Base-by-base conservation (phyloP, 164 flowering plant species). In the Paratinospora sagittata region DNA sequence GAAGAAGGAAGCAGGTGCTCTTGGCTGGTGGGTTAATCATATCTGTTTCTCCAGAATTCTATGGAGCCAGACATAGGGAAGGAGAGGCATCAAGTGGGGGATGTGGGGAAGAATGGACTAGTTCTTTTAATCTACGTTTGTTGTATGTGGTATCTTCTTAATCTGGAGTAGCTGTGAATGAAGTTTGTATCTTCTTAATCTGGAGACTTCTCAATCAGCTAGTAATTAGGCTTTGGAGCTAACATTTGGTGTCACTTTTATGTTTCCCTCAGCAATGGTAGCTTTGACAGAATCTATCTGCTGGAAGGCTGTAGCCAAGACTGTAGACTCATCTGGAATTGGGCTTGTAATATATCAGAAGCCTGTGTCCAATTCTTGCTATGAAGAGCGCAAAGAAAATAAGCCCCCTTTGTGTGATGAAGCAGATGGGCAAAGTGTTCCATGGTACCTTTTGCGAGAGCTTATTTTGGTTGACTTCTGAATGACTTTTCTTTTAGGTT, bases 281-380 rank as follows among this genome's bases (percentile, higher is more conserved):
- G 75, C 83, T 73, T 60, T 95, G 76, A 92, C 97, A 64, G 82
- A 84, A 72, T 79, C 97, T 30, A 84, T 95, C 65, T 95, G 99
- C 86, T 95, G 97, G 99, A 84, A 85, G 66, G 78, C 66, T 65
- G 88, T 90, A 62, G 82, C 82, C 16, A 95, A 86, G 81, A 78
- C 84, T 27, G 72, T 77, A 33, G 87, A 84, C 37, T 74, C 85
- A 68, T 55, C 76, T 60, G 86, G 92, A 57, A 80, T 95, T 67
- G 97, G 97, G 17, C 81, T 91, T 72, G 97, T 91, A n/a, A 85
- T 95, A 77, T 95, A 82, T 78, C 96, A 89, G 80, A 95, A 92
- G 83, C 94, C 97, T 55, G 80, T 78, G 39, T 85, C 99, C 27
- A 77, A 82, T 74, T 76, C 87, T 66, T 92, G 97, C 82, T 92